Evolutionary conservation across 2,329 filamentous ascomycete species (phyloP), one percentile per base, ranked within the genome.

Genomic region (Monosporascus sp.): DNA sequence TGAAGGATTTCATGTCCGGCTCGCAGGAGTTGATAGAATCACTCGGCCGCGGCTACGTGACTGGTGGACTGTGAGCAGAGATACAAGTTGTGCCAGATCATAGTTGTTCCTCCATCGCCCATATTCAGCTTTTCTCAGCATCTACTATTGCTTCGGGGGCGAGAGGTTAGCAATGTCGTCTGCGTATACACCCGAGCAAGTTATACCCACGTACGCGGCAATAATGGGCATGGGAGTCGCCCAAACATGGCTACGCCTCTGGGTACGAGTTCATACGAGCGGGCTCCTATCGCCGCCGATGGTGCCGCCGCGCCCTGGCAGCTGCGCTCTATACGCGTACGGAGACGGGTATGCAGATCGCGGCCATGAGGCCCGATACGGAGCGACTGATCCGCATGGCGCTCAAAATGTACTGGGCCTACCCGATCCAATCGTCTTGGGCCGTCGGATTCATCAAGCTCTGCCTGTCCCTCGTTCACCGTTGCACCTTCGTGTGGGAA

Each of bases 391-490:
- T 38, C 7, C 49, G 48, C 37, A 49, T 40, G 19, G 48, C 50
- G 26, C 50, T 53, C 16, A 51, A 57, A 24, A 52, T 51, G 37
- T 52, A 57, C 45, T 55, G 55, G 48, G 37, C 49, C 6, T 49
- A 52, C 27, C 55, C 55, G 14, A 41, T 55, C 26, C 26, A 55
- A 2, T 49, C 52, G 48, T 35, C 52, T 8, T 50, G 20, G 20
- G 55, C 52, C 20, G 53, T 57, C 19, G 55, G 52, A 5, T 22
- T 55, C 9, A 53, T 57, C 52, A 57, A 57, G 43, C 50, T 57
- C 16, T 55, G 52, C 1, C 41, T 57, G 7, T 52, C 50, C 14
- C 53, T 57, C 37, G 55, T 55, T 35, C 55, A 55, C 31, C 50
- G 55, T 35, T 52, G 48, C 48, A 55, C 51, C 37, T 57, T 57